Base-by-base conservation (phyloP, 768 basidiomycete species). In the Tricholoma saponaceum region DNA sequence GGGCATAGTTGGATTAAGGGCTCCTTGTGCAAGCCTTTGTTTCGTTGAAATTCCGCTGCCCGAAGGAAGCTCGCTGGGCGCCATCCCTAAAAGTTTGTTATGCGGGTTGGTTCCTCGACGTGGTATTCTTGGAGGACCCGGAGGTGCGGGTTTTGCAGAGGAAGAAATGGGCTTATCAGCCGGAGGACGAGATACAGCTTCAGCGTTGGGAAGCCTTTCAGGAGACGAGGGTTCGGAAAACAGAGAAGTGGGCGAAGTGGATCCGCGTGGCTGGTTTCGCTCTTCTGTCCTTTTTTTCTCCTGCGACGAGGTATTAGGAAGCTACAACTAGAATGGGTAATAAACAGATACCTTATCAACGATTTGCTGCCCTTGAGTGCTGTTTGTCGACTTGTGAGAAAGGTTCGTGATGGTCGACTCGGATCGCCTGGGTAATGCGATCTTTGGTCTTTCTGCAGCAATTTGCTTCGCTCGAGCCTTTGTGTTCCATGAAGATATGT, bases 31-130 rank as follows among this genome's bases (percentile, higher is more conserved):
- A 5, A 84, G 63, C 5, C 80, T 74, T 52, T 81, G 77, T 63
- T 84, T 84, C 1, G 81, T 84, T 33, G 76, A 71, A 26, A 84
- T 72, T 9, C 74, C 73, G 57, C 72, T 76, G 32, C 69, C 69
- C 44, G 63, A 53, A 5, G 67, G 43, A n/a, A 57, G 18, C 16
- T 55, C 54, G 16, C 63, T 55, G 12, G 60, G 41, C 14, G 62
- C 30, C 49, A 61, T 64, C 22, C 54, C 56, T 2, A 56, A 60
- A 32, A 64, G 49, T 33, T 65, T 72, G 54, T 46, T 62, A 51
- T 66, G 69, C 22, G 63, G 62, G 43, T 69, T 65, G 39, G 60
- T 55, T 12, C 35, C 41, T 16, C 57, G 66, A 39, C 64, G 67
- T 7, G 59, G 62, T 33, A 62, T 33, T 44, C 60, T 67, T 6